Evolutionary conservation across 768 basidiomycete genomes (phyloP).

Genomic region (Lactarius quietus): DNA sequence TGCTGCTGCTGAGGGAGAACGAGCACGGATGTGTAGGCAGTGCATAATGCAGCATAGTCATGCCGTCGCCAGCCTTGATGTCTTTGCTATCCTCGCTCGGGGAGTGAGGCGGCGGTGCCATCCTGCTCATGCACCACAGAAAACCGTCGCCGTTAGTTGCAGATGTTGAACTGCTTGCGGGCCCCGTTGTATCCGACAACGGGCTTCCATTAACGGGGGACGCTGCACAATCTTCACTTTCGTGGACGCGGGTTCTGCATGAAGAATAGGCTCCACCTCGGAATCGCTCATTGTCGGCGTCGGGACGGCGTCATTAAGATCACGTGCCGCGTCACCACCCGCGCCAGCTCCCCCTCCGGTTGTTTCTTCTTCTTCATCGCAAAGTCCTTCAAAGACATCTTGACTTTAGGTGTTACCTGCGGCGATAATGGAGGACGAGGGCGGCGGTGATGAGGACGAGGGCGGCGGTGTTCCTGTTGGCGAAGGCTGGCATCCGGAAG

Average conservation of each 20-base stretch:
- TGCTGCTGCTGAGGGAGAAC: background rate
- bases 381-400: conserved; percentile 28
- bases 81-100: conserved; percentile 21
- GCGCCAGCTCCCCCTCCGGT: conserved; percentile 22
- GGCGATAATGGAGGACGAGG: background rate
- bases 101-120: conserved; percentile 15
- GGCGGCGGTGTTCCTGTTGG: too few relatives aligned
- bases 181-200: too few relatives aligned
- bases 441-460: too few relatives aligned
- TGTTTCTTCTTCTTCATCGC: conserved; percentile 27
- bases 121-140: conserved; percentile 17
- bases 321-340: background rate
- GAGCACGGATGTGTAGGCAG: conserved; percentile 26
- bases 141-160: background rate
- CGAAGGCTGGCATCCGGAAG: too few relatives aligned
- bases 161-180: conserved; percentile 6
- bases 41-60: background rate
- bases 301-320: too few relatives aligned
- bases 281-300: background rate
- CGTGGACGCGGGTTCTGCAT: background rate
- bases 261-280: background rate
- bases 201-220: background rate
- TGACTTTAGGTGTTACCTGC: conserved; percentile 23
- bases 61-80: conserved; percentile 16
- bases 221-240: background rate